phyloP scores from a whole-genome alignment of 2,329 filamentous ascomycete genomes.

The Fusarium sp. region DNA sequence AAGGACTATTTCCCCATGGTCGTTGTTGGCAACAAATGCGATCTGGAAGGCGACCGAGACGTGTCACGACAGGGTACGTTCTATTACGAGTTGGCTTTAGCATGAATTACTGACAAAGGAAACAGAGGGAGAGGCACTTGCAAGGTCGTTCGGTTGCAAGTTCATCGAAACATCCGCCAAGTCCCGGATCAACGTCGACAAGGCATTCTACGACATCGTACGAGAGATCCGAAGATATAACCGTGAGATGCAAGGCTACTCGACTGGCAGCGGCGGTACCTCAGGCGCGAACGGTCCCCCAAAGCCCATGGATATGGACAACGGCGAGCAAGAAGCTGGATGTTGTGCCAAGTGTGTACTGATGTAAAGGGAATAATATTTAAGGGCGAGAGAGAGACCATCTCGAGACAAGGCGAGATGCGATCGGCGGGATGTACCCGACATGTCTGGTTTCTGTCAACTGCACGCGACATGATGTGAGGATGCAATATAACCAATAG shows the following conservation, averaged over 20 bases:
- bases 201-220: conserved; percentile 98
- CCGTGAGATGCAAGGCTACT: conserved; percentile 94
- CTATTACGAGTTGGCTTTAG: not conserved
- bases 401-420: conserved; percentile 18
- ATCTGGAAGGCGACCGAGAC: conserved; percentile 91
- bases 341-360: conserved; percentile 90
- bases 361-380: conserved; percentile 69
- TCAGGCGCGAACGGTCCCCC: conserved; percentile 69
- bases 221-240: conserved; percentile 98
- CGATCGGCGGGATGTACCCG: conserved; percentile 18
- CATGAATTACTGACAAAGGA: conserved; percentile 27
- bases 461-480: conserved; percentile 26
- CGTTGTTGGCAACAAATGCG: conserved; percentile 98
- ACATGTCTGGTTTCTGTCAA: conserved; percentile 19
- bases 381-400: conserved; percentile 26
- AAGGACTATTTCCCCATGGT: conserved; percentile 99
- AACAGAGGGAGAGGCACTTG: conserved; percentile 88
- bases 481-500: conserved; percentile 31
- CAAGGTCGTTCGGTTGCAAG: conserved; percentile 90
- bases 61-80: conserved; percentile 90
- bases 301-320: conserved; percentile 83
- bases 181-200: conserved; percentile 97
- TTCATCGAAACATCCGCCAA: conserved; percentile 99
- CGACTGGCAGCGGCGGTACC: conserved; percentile 73
- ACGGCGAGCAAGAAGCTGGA: conserved; percentile 73